phyloP scores from a whole-genome alignment of 2,329 filamentous ascomycete species.

The Epichloe glyceriae region DNA sequence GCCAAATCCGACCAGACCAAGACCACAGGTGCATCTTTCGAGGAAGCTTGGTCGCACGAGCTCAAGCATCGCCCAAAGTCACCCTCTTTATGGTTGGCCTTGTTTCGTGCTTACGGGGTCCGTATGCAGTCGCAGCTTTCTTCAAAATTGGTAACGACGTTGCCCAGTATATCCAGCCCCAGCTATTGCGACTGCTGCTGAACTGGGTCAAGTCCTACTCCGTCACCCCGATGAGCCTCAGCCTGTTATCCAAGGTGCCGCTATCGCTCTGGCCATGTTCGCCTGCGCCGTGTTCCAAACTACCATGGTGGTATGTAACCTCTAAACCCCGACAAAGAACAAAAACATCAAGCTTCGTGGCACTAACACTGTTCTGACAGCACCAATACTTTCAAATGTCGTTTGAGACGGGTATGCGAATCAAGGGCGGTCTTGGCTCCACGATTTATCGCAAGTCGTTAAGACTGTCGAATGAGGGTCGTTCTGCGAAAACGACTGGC shows the following conservation, averaged over 20 bases:
- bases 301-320: slow-evolving; percentile 48
- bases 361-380: slow-evolving; percentile 7
- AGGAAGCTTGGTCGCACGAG: slow-evolving; percentile 65
- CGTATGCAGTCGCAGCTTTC: slow-evolving; percentile 66
- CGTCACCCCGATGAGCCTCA: slow-evolving; percentile 43
- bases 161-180: slow-evolving; percentile 80
- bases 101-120: slow-evolving; percentile 77
- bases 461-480: slow-evolving; percentile 82
- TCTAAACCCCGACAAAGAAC: background rate
- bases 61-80: slow-evolving; percentile 48
- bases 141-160: slow-evolving; percentile 87
- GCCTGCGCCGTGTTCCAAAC: slow-evolving; percentile 76
- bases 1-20: slow-evolving; percentile 68
- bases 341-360: background rate
- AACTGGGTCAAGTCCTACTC: slow-evolving; percentile 68
- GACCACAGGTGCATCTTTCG: slow-evolving; percentile 56
- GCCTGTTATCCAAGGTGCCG: slow-evolving; percentile 69
- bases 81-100: slow-evolving; percentile 66
- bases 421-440: slow-evolving; percentile 81
- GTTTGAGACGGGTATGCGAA: slow-evolving; percentile 92
- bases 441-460: slow-evolving; percentile 89
- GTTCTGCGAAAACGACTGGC: slow-evolving; percentile 77
- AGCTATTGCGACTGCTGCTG: slow-evolving; percentile 75
- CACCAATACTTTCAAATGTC: slow-evolving; percentile 96
- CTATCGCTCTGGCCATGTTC: slow-evolving; percentile 90